Conservation (phyloP, 2,329 filamentous ascomycete genomes). For the Purpureocillium takamizusanense region DNA sequence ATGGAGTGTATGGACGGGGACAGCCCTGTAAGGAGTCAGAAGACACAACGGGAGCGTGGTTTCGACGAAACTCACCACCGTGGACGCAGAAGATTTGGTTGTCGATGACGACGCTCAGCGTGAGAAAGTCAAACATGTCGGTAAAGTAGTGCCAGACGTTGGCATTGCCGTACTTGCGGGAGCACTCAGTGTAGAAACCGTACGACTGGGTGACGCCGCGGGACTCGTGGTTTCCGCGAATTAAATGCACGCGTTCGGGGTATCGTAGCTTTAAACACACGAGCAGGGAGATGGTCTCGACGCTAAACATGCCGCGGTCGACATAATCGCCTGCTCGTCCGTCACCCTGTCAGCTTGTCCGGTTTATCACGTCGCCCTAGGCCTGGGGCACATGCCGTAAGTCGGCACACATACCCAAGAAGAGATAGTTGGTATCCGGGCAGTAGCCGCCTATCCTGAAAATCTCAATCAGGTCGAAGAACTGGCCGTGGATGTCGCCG, state of each 20-base stretch:
- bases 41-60: not conserved
- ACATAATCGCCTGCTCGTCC: conserved; percentile 91
- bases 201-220: conserved; percentile 97
- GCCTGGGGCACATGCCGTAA: no score
- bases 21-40: conserved; percentile 41
- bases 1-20: conserved; percentile 93
- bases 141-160: conserved; percentile 99
- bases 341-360: not conserved
- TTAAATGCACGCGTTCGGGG: conserved; percentile 88
- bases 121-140: conserved; percentile 99
- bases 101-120: conserved; percentile 93
- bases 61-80: conserved; percentile 48
- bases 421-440: conserved; percentile 96
- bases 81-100: conserved; percentile 99
- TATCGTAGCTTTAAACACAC: conserved; percentile 97
- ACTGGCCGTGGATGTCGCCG: conserved; percentile 97
- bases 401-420: conserved; percentile 62
- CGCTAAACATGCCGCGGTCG: conserved; percentile 95
- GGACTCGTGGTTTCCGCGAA: conserved; percentile 96
- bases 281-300: conserved; percentile 96
- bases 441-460: conserved; percentile 97
- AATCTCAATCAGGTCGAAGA: conserved; percentile 98
- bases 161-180: conserved; percentile 94
- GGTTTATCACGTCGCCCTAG: not conserved
- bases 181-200: conserved; percentile 97